Conservation (phyloP, 139 green algal species). For the Coelastrella sp. region DNA sequence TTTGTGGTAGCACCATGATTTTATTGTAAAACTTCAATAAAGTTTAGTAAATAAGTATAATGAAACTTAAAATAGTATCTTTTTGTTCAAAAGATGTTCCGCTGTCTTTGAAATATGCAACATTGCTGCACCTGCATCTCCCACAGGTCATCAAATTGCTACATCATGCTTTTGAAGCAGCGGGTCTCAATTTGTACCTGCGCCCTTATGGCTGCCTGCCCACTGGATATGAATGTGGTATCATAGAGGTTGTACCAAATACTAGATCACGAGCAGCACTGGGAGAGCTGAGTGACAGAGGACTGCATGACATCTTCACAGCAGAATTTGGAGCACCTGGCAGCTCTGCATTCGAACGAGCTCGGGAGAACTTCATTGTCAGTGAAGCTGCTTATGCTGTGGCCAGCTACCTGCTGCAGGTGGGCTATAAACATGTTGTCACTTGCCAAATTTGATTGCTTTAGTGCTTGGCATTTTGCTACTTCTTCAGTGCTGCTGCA, state of each 20-base stretch:
- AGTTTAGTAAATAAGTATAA: no score
- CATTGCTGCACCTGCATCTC: neutral
- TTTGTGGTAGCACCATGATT: no score
- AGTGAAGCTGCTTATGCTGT: constrained; percentile 88
- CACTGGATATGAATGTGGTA: constrained; percentile 95
- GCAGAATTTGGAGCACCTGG: constrained; percentile 89
- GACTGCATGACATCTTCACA: constrained; percentile 95
- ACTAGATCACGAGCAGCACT: constrained; percentile 78
- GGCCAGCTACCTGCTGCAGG: constrained; percentile 87
- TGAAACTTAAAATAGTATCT: no score
- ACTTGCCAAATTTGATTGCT: neutral
- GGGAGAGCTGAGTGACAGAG: constrained; percentile 92
- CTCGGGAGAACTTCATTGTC: constrained; percentile 90
- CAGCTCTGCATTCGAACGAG: constrained; percentile 83
- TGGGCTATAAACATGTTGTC: no score
- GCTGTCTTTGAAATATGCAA: no score
- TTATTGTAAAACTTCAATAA: no score
- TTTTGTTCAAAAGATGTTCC: no score
- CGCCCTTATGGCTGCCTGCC: constrained; percentile 96
- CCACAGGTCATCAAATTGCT: constrained; percentile 87
- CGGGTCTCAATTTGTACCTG: constrained; percentile 88
- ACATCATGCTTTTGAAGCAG: constrained; percentile 73
- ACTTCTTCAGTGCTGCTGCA: neutral
- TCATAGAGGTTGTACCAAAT: constrained; percentile 95
- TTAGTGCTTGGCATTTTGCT: neutral